These are phyloP conservation scores for Cladosporium sphaerospermum DNA, from an alignment of 2,329 filamentous ascomycete genomes.

Conservation along the genomic window DNA sequence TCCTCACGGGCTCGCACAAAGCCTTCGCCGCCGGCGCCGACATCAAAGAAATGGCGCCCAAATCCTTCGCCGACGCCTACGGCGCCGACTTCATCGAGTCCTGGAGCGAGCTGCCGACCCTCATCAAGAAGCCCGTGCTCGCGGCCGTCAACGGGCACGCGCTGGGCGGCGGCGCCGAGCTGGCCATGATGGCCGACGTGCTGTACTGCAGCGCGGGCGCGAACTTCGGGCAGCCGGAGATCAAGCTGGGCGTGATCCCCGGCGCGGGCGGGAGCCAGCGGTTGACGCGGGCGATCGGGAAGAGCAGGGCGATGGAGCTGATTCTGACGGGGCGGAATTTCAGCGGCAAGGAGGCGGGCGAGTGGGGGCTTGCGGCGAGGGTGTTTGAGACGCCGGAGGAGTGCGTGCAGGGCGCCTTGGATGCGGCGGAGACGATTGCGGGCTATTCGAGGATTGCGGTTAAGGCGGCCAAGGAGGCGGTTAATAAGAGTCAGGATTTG, in stretches of 20 bases:
- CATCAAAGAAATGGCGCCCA: conserved; percentile 97
- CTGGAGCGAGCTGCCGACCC: conserved; percentile 80
- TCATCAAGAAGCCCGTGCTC: conserved; percentile 89
- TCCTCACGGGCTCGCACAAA: conserved; percentile 82
- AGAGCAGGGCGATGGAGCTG: conserved; percentile 84
- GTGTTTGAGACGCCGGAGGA: conserved; percentile 74
- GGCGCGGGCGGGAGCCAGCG: conserved; percentile 89
- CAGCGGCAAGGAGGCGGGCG: conserved; percentile 72
- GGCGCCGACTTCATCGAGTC: conserved; percentile 86
- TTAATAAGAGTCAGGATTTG: conserved; percentile 96
- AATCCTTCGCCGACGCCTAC: conserved; percentile 85
- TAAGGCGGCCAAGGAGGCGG: conserved; percentile 91
- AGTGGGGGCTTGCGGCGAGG: conserved; percentile 84
- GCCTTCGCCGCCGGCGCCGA: conserved; percentile 95
- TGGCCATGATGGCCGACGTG: conserved; percentile 96
- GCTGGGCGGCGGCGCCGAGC: conserved; percentile 89
- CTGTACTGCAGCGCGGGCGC: conserved; percentile 81
- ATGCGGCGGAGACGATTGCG: conserved; percentile 85
- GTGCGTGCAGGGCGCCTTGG: conserved; percentile 71
- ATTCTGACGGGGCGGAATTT: conserved; percentile 83
- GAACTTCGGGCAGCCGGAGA: conserved; percentile 94
- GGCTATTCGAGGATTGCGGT: conserved; percentile 80
- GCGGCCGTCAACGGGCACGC: conserved; percentile 92
- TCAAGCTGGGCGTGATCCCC: conserved; percentile 88
- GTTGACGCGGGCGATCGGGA: conserved; percentile 61